Percentiles rank a stretch among this genome's conserved stretches.
Evolutionary conservation across 352 stramenopile species (phyloP).

Genomic region (Paralagenidium karlingii): DNA sequence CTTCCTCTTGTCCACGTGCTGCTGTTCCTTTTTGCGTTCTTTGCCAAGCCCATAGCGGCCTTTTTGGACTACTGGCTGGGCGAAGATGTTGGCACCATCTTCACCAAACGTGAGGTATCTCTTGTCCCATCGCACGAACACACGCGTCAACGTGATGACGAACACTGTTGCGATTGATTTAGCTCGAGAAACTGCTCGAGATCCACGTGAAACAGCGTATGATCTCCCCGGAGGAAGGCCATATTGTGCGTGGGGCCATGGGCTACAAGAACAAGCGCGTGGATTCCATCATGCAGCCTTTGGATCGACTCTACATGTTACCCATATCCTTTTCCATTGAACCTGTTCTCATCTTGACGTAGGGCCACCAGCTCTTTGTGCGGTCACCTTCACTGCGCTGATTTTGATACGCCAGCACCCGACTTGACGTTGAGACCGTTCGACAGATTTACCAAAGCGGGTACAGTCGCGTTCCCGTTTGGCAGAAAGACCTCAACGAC

Average conservation of each 20-base stretch:
- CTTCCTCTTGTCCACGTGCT: conserved; percentile 91
- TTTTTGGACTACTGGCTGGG: conserved; percentile 88
- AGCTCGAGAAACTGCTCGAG: conserved; percentile 94
- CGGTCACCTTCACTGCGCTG: conserved; percentile 3
- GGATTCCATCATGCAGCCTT: conserved; percentile 88
- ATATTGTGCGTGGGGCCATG: conserved; percentile 91
- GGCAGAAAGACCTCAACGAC: conserved; percentile 92
- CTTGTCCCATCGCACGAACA: neutral
- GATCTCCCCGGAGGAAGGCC: conserved; percentile 88
- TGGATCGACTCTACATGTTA: conserved; percentile 65
- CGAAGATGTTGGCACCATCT: conserved; percentile 92
- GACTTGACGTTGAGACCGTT: conserved; percentile 37
- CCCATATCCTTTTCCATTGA: conserved; percentile 45
- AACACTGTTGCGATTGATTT: too few species aligned
- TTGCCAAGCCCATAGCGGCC: conserved; percentile 85
- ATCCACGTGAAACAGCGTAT: conserved; percentile 90
- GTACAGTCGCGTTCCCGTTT: conserved; percentile 93
- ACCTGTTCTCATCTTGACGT: too few species aligned
- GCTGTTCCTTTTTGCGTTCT: conserved; percentile 81
- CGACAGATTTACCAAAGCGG: conserved; percentile 81
- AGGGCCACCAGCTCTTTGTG: too few species aligned
- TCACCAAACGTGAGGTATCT: conserved; percentile 74
- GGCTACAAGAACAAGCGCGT: conserved; percentile 65
- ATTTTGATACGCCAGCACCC: conserved; percentile 21
- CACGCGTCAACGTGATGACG: neutral